Evolutionary conservation across 495 filamentous ascomycete genomes (phyloP), one percentile per base, ranked within the genome.

Genomic region (Aspergillus conjunctus): DNA sequence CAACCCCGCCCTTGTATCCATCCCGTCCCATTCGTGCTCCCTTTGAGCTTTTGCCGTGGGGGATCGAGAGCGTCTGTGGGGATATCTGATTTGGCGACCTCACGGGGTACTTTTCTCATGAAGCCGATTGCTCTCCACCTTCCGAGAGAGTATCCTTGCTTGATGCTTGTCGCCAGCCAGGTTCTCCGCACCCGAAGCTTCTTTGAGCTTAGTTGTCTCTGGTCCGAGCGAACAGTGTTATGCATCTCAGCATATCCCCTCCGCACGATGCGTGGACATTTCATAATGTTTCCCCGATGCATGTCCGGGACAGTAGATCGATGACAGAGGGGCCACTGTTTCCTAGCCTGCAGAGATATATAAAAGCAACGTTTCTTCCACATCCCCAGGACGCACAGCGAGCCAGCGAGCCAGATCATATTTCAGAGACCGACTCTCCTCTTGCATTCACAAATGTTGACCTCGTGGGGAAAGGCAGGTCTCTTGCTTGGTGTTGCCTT

Each of bases 401-500:
- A 37, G 14, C 9, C 9, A 37, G 8, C n/a, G n/a, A n/a, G n/a
- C n/a, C n/a, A n/a, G n/a, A 37, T 37, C 34, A 37, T 37, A 37
- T 37, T 37, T 0, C 14, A 37, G 9, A 3, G 34, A 37, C 34
- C 14, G 14, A 9, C 3, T 14, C 3, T 37, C 3, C 14, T 14
- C 34, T 3, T 3, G 34, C 14, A 14, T 37, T 8, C 34, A 14
- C 1, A 37, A 31, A 51, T 51, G 49, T 31, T 51, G 21, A 32
- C 49, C n/a, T 51, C 49, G 0, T 51, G 26, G 21, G 49, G 21
- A 32, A 32, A 22, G 49, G 32, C 22, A 7, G 49, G 21, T 31
- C 22, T 51, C 21, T 11, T 51, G 49, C 49, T 51, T 32, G 49
- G 21, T 31, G 22, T 51, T 51, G 49, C 49, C 21, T 31, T 51